phyloP scores from a whole-genome alignment of 225 moss, liverwort and hornwort species.

The Rhytidiadelphus loreus region DNA sequence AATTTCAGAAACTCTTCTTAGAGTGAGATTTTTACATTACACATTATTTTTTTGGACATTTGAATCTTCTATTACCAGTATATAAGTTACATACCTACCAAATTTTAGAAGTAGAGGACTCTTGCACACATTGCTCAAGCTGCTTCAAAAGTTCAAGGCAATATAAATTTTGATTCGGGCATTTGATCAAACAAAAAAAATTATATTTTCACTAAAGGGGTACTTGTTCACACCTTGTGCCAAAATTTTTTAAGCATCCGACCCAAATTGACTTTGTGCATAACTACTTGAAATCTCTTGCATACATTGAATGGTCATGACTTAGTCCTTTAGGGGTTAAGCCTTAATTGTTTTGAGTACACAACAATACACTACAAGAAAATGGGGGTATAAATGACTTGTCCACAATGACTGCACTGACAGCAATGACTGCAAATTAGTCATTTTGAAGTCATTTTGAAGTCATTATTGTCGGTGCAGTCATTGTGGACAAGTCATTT shows the following conservation, averaged over 20 bases:
- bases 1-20: not conserved
- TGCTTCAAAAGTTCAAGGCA: not conserved
- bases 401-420: no score
- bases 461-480: no score
- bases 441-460: no score
- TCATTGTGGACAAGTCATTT: no score
- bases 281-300: fast-evolving
- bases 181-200: fast-evolving
- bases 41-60: not conserved
- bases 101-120: not conserved
- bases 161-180: not conserved
- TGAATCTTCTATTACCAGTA: not conserved
- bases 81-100: not conserved
- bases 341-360: not conserved
- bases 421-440: no score
- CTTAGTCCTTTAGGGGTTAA: fast-evolving
- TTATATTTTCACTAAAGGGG: not conserved
- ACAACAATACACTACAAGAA: no score
- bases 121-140: fast-evolving
- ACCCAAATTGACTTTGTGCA: not conserved
- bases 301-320: not conserved
- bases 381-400: no score
- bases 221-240: not conserved
- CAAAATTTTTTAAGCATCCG: fast-evolving
- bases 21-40: not conserved